Percentiles rank a stretch among this genome's conserved stretches.
Conservation (phyloP, 495 filamentous ascomycete species). For the Daldinia bambusicola region DNA sequence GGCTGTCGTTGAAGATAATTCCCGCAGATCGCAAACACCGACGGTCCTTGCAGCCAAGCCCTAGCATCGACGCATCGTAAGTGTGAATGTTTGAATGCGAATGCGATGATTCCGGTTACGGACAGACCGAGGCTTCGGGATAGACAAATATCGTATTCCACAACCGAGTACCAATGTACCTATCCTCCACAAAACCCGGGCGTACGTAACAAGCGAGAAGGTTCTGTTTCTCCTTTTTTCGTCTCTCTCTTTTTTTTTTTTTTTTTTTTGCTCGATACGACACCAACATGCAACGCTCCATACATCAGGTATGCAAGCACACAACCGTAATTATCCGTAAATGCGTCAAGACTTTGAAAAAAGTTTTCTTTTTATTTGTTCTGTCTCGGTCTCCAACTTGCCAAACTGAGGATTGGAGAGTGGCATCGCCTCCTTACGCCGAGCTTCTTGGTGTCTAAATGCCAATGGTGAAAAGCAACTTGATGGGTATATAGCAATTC, state of each 20-base stretch:
- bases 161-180: slow-evolving; percentile 6
- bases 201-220: slow-evolving; percentile 1
- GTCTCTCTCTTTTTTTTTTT: not conserved
- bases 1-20: not conserved
- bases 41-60: slow-evolving; percentile 2
- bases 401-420: slow-evolving; percentile 25
- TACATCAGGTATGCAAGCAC: slow-evolving; percentile 6
- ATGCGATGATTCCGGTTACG: slow-evolving; percentile 31
- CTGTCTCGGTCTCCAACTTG: slow-evolving; percentile 32
- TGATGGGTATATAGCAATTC: slow-evolving; percentile 42
- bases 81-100: not conserved
- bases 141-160: slow-evolving; percentile 32
- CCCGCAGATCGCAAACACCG: slow-evolving; percentile 2
- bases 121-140: slow-evolving; percentile 38
- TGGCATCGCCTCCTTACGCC: slow-evolving; percentile 32
- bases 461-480: slow-evolving; percentile 19
- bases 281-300: slow-evolving; percentile 32
- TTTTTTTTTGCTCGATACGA: slow-evolving; percentile 19
- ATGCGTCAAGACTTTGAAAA: not conserved
- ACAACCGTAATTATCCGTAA: slow-evolving; percentile 43
- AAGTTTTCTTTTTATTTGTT: slow-evolving; percentile 17
- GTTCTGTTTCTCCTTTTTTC: not conserved
- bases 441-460: slow-evolving; percentile 33
- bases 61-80: slow-evolving; percentile 1
- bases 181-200: not conserved